These are phyloP conservation scores for Triticum timopheevii DNA, from an alignment of 176 grass and related monocot genomes.

Conservation along the genomic window DNA sequence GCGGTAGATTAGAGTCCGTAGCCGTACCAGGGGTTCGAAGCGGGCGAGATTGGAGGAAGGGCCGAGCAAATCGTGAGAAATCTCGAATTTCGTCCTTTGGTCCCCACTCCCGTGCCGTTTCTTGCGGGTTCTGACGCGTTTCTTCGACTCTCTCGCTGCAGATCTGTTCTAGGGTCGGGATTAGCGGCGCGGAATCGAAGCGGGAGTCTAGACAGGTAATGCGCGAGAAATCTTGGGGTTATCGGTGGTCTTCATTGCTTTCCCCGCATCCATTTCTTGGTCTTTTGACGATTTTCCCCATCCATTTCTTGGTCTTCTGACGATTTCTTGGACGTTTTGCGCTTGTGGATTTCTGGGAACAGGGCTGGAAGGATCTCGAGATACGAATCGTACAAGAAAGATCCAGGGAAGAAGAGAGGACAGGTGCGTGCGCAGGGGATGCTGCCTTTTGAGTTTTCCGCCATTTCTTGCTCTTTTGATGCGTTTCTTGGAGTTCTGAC, in stretches of 20 bases:
- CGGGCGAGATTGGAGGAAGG: neutral
- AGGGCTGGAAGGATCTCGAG: neutral
- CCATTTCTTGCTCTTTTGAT: conserved; percentile 3
- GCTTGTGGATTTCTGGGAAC: neutral
- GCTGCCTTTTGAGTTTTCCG: neutral
- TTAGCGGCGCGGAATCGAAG: neutral
- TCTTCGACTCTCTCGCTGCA: neutral
- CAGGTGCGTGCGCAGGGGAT: neutral
- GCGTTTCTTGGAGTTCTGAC: conserved; percentile 21
- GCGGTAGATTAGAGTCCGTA: neutral
- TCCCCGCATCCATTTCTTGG: neutral
- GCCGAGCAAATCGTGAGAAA: conserved; percentile 21
- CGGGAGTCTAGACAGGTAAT: neutral
- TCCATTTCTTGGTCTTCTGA: conserved; percentile 12
- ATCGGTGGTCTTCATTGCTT: neutral
- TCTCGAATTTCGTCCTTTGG: neutral
- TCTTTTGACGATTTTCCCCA: conserved; percentile 2
- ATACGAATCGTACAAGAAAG: neutral
- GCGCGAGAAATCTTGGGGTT: neutral
- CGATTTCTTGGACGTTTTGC: neutral
- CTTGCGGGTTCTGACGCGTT: neutral
- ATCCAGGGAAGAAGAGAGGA: conserved; percentile 2
- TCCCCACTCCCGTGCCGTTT: neutral
- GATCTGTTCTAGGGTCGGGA: conserved; percentile 10
- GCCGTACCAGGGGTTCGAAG: neutral